phyloP scores from a whole-genome alignment of 2,329 filamentous ascomycete species.

The Hypoxylon sp. region DNA sequence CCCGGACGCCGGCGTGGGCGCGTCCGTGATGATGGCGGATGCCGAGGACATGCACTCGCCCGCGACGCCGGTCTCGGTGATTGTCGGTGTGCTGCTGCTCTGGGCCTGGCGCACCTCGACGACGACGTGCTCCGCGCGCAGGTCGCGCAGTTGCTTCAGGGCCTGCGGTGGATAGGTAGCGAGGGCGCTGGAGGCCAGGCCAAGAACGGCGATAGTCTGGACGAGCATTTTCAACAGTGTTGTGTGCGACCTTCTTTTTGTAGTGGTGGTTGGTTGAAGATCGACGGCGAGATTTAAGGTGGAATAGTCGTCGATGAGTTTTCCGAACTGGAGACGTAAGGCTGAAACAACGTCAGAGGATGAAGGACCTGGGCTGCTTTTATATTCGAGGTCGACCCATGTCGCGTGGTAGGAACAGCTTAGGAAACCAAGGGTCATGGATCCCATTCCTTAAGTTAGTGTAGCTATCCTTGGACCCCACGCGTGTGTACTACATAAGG shows the following conservation, averaged over 20 bases:
- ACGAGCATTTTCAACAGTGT: constrained; percentile 35
- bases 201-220: constrained; percentile 32
- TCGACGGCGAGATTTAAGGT: not conserved
- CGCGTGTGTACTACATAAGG: not conserved
- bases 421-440: not conserved
- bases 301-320: not conserved
- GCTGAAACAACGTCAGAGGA: not conserved
- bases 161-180: constrained; percentile 37
- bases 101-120: constrained; percentile 34
- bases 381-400: not conserved
- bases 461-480: not conserved
- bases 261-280: not conserved
- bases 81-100: not conserved
- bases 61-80: not conserved
- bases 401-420: not conserved
- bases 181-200: constrained; percentile 40
- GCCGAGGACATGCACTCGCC: constrained; percentile 23
- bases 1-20: constrained; percentile 12
- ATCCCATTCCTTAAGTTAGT: not conserved
- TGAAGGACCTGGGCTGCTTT: not conserved
- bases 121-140: constrained; percentile 23
- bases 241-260: not conserved
- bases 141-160: constrained; percentile 31
- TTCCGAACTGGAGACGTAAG: not conserved
- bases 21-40: constrained; percentile 20